Conservation (phyloP, 2,329 filamentous ascomycete genomes). For the Xylariomycetidae sp. region DNA sequence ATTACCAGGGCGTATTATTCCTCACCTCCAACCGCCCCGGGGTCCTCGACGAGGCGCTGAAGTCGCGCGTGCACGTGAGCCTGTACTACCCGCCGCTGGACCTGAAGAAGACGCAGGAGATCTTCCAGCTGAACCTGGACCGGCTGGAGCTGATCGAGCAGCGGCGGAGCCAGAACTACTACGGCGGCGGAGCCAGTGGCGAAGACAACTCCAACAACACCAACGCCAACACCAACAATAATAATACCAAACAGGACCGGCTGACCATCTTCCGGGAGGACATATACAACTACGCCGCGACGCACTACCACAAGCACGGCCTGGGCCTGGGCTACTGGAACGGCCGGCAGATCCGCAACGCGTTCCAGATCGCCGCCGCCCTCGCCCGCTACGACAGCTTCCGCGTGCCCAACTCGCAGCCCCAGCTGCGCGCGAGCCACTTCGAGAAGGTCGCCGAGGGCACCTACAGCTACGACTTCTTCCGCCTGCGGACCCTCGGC, state of each 20-base stretch:
- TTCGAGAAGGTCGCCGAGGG: slow-evolving; percentile 1
- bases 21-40: slow-evolving; percentile 41
- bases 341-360: slow-evolving; percentile 30
- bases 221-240: no score
- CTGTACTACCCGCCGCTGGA: slow-evolving; percentile 32
- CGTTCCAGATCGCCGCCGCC: slow-evolving; percentile 30
- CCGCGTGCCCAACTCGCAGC: no score
- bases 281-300: slow-evolving; percentile 31
- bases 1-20: slow-evolving; percentile 36
- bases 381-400: slow-evolving; percentile 32
- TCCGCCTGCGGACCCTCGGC: background rate
- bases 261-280: slow-evolving; percentile 30
- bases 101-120: slow-evolving; percentile 33
- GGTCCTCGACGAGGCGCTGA: slow-evolving; percentile 40
- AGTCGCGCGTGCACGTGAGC: slow-evolving; percentile 35
- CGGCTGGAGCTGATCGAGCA: slow-evolving; percentile 33
- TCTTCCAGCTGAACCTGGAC: slow-evolving; percentile 35
- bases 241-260: slow-evolving; percentile 6
- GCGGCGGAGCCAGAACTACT: slow-evolving; percentile 24
- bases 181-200: no score
- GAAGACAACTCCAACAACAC: no score
- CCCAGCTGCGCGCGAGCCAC: background rate
- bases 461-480: background rate
- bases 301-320: slow-evolving; percentile 28
- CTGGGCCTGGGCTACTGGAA: slow-evolving; percentile 27